These are phyloP conservation scores for Loxodes magnus DNA, from an alignment of 73 alveolate genomes.

Conservation along the genomic window DNA sequence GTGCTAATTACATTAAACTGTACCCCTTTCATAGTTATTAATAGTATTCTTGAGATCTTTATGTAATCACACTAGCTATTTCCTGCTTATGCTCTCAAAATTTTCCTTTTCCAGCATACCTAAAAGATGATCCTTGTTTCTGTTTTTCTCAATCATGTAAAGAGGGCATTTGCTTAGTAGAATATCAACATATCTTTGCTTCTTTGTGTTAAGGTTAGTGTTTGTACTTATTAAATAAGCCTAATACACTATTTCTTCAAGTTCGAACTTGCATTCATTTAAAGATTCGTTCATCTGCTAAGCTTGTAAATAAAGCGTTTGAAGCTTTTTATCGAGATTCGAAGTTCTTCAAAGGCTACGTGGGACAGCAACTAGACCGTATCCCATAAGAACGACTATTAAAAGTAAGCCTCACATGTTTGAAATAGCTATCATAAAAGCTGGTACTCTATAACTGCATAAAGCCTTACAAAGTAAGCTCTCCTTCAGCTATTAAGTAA, in stretches of 20 bases:
- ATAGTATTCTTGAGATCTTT: not conserved
- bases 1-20: constrained; percentile 2
- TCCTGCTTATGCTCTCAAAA: not conserved
- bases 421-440: not conserved
- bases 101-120: not conserved
- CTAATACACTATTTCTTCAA: not conserved
- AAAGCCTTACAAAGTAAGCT: not conserved
- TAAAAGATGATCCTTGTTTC: not conserved
- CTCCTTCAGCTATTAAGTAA: not conserved
- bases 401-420: constrained; percentile 2
- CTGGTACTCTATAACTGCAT: not conserved
- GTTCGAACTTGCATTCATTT: constrained; percentile 2
- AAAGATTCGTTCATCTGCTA: not conserved
- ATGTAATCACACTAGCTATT: not conserved
- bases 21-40: not conserved
- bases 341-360: not conserved
- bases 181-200: not conserved
- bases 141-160: not conserved
- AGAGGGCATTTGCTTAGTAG: constrained; percentile 5
- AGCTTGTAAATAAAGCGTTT: not conserved
- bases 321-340: not conserved
- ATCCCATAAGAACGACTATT: constrained; percentile 1
- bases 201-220: not conserved
- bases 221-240: not conserved
- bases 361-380: constrained; percentile 13